Evolutionary conservation across 169 alveolate species (phyloP).

Genomic region (Cystoisospora suis): DNA sequence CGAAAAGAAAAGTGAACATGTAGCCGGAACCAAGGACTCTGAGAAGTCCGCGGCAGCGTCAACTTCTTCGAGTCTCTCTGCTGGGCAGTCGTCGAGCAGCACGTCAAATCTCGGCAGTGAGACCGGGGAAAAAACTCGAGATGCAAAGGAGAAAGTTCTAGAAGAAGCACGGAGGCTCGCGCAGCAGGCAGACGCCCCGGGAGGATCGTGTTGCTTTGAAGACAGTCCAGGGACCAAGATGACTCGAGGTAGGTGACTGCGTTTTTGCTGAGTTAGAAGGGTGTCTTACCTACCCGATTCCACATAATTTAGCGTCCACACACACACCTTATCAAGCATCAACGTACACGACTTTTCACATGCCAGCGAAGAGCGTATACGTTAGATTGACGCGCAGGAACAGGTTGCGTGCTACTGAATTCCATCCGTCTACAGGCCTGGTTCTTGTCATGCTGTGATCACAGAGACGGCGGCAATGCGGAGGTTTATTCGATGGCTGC

Average conservation of each 20-base stretch:
- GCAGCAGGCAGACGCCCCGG: background rate
- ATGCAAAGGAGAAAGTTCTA: background rate
- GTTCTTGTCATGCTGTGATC: background rate
- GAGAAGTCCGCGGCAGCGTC: too few relatives aligned
- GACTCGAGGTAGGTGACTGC: background rate
- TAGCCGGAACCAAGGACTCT: too few relatives aligned
- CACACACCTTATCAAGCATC: background rate
- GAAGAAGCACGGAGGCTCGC: background rate
- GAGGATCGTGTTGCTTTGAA: background rate
- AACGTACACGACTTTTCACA: too few relatives aligned
- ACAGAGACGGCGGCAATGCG: slow-evolving; percentile 8
- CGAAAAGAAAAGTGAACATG: too few relatives aligned
- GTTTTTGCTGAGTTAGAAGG: background rate
- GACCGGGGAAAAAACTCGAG: background rate
- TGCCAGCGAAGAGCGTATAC: too few relatives aligned
- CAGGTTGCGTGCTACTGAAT: too few relatives aligned
- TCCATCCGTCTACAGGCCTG: background rate
- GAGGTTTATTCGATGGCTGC: slow-evolving; percentile 1
- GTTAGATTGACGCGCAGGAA: background rate
- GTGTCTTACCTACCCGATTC: background rate
- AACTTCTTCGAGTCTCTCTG: too few relatives aligned
- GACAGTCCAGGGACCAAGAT: background rate
- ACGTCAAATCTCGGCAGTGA: background rate
- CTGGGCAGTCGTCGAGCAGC: background rate
- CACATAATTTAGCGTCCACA: background rate